phyloP scores from a whole-genome alignment of 2,329 filamentous ascomycete species.

The Diplocarpon rosae region DNA sequence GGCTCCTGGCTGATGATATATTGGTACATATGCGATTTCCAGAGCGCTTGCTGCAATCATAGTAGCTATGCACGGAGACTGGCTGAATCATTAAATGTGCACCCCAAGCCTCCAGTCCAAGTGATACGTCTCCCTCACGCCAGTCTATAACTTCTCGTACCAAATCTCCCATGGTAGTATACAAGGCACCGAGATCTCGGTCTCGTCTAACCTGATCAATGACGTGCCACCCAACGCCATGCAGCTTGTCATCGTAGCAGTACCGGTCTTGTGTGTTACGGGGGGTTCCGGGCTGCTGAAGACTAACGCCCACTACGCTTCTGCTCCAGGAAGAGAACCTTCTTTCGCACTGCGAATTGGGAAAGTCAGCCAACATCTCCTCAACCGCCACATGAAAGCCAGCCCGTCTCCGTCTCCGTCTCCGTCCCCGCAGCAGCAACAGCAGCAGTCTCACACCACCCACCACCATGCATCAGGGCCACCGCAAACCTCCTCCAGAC shows the following conservation, averaged over 20 bases:
- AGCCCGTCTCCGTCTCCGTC: too few species aligned
- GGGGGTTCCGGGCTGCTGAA: background rate
- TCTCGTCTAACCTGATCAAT: background rate
- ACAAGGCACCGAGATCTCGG: background rate
- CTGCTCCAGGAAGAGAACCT: constrained; percentile 90
- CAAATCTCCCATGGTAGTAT: background rate
- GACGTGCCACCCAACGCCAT: too few species aligned
- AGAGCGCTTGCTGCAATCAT: background rate
- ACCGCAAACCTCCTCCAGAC: background rate
- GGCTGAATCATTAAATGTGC: background rate
- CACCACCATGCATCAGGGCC: too few species aligned
- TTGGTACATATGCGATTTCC: background rate
- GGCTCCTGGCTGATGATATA: background rate
- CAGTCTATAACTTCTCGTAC: background rate
- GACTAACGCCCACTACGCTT: constrained; percentile 61
- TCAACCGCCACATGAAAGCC: background rate
- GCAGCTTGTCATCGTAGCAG: background rate
- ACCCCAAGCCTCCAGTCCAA: background rate
- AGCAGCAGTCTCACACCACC: background rate
- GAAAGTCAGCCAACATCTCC: background rate
- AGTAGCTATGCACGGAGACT: background rate
- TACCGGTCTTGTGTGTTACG: background rate
- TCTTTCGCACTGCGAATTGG: constrained; percentile 67
- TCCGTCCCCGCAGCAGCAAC: too few species aligned
- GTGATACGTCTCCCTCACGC: background rate